phyloP scores from a whole-genome alignment of 768 basidiomycete species.

The Termitomyces sp. region DNA sequence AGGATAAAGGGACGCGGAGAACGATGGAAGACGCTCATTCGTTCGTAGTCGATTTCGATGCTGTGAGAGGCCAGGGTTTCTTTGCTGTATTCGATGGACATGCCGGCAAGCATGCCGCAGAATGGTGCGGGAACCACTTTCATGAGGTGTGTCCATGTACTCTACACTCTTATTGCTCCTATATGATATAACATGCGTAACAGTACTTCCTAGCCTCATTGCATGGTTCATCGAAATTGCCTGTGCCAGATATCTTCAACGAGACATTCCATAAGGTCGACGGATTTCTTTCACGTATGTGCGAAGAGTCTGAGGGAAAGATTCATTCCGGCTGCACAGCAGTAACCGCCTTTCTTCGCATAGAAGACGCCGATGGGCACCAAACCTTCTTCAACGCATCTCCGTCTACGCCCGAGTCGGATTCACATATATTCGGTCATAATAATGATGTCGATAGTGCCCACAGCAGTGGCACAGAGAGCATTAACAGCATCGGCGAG shows the following conservation, averaged over 20 bases:
- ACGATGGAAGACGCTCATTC: slow-evolving; percentile 99
- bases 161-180: not conserved
- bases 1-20: slow-evolving; percentile 85
- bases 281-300: slow-evolving; percentile 70
- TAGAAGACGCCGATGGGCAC: slow-evolving; percentile 75
- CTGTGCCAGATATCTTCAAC: slow-evolving; percentile 87
- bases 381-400: slow-evolving; percentile 55
- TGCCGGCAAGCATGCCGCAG: slow-evolving; percentile 97
- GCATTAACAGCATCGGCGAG: slow-evolving; percentile 25
- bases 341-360: slow-evolving; percentile 89
- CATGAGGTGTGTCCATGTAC: slow-evolving; percentile 59
- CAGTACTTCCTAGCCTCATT: slow-evolving; percentile 62
- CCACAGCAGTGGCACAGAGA: slow-evolving; percentile 42
- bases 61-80: slow-evolving; percentile 91
- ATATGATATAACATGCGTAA: not conserved
- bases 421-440: slow-evolving; percentile 28
- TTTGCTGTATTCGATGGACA: slow-evolving; percentile 99
- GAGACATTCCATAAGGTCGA: slow-evolving; percentile 95
- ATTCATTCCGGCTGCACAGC: slow-evolving; percentile 97
- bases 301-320: slow-evolving; percentile 83
- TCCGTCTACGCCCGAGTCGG: slow-evolving; percentile 23
- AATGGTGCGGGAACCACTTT: slow-evolving; percentile 97
- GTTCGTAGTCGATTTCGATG: slow-evolving; percentile 91
- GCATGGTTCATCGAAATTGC: slow-evolving; percentile 45
- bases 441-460: slow-evolving; percentile 30